phyloP scores from a whole-genome alignment of 768 basidiomycete genomes.

The Lactifluus subvellereus region DNA sequence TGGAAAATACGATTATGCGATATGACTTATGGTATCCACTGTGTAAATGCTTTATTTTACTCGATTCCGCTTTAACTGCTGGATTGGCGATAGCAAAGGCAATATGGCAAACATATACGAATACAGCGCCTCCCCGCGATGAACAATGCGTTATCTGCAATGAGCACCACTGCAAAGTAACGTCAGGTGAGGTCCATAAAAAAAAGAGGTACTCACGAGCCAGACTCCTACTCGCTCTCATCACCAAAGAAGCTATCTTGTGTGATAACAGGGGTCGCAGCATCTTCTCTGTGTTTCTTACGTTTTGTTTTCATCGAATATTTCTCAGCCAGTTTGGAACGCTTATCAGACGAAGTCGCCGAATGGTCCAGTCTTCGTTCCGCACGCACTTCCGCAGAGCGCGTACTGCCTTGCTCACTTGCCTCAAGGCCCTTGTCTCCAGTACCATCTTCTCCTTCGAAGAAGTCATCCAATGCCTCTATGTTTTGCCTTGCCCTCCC shows the following conservation, averaged over 20 bases:
- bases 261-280: not conserved
- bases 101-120: too few species aligned
- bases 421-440: conserved; percentile 4
- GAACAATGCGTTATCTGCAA: not conserved
- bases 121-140: not conserved
- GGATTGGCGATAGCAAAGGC: too few species aligned
- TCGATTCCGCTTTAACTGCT: too few species aligned
- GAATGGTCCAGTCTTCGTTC: not conserved
- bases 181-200: not conserved
- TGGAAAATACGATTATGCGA: too few species aligned
- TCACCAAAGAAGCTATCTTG: conserved; percentile 10
- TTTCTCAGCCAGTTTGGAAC: not conserved
- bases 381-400: not conserved
- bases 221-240: conserved; percentile 1
- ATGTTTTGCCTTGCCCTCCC: conserved; percentile 2
- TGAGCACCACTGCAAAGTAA: not conserved
- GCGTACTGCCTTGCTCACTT: not conserved
- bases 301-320: not conserved
- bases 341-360: not conserved
- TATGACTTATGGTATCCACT: too few species aligned
- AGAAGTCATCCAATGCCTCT: conserved; percentile 31
- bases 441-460: conserved; percentile 27
- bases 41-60: too few species aligned
- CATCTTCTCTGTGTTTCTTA: not conserved
- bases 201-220: not conserved